Conservation (phyloP, 495 filamentous ascomycete species). For the Terfezia claveryi region DNA sequence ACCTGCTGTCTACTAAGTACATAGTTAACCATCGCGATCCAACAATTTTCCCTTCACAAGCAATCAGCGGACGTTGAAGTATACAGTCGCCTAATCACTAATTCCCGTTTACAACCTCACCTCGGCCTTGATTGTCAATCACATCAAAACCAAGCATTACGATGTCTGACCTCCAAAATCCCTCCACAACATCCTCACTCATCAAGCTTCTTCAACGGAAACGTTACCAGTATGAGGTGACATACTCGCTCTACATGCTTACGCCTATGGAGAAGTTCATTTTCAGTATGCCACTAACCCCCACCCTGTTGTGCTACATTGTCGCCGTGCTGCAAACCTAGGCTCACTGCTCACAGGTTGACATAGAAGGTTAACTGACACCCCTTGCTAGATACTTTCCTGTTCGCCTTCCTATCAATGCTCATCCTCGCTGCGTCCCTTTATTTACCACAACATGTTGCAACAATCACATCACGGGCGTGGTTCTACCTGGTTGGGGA, state of each 20-base stretch:
- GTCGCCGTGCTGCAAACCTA: neutral
- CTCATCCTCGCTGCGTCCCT: slow-evolving; percentile 64
- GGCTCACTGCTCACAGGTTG: neutral
- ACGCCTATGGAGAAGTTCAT: slow-evolving; percentile 67
- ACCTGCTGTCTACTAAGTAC: no score
- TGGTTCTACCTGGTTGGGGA: slow-evolving; percentile 80
- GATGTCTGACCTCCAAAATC: neutral
- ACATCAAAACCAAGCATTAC: neutral
- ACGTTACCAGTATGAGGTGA: slow-evolving; percentile 72
- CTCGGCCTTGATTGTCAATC: neutral
- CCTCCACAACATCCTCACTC: slow-evolving; percentile 25
- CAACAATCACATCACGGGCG: slow-evolving; percentile 51
- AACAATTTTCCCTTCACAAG: no score
- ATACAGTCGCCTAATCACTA: no score
- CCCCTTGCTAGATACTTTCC: slow-evolving; percentile 46
- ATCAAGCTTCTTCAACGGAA: slow-evolving; percentile 51
- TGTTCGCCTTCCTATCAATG: slow-evolving; percentile 71
- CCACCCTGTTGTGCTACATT: neutral
- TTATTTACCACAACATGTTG: slow-evolving; percentile 80
- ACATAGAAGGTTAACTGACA: neutral
- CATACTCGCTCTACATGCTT: slow-evolving; percentile 68
- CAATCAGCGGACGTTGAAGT: no score
- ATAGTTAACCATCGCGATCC: no score
- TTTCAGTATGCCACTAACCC: slow-evolving; percentile 35
- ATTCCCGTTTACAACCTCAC: no score